Evolutionary conservation across 1,139 yeast genomes (phyloP), one percentile per base, ranked within the genome.

Genomic region (Meyerozyma guilliermondii): DNA sequence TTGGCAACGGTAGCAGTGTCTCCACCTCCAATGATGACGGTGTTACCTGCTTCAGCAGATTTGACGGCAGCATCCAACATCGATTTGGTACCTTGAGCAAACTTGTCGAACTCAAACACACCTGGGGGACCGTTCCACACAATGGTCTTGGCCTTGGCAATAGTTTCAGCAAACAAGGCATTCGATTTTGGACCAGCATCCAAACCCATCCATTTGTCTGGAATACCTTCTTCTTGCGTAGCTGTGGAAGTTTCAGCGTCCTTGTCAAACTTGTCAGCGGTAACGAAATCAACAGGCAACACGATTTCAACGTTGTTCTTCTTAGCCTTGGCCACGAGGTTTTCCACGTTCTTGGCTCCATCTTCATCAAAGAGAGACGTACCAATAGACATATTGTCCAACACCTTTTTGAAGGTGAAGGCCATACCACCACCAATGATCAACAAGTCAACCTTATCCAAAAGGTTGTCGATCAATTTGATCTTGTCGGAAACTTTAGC

Each of bases 111-210:
- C 76, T 91, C 98, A 65, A 91, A 91, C 59, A 91, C 98, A 78
- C 98, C 98, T 69, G 98, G 96, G 51, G 98, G 98, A 66, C 98
- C 98, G 76, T 91, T 91, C 98, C 98, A 91, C 62, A 91, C 91
- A 62, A 91, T 91, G 61, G 98, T 92, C 82, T 89, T 88, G 56
- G 98, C 94, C 73, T 83, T 78, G 53, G 85, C 84, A 55, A 91
- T 87, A 50, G 95, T 83, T 49, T 72, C 80, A 53, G 82, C 77
- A 65, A 86, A 91, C 58, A 84, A 77, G 69, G 81, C 76, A 58
- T 78, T 76, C 47, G 95, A 79, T 76, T 87, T 81, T 71, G 88
- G 89, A 71, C 98, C 98, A 60, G 83, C 81, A 69, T 91, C 98
- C 62, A 91, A 81, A 63, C 98, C 98, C 83, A 85, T 84, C 87